Conservation (phyloP, 2,329 filamentous ascomycete species). For the Beauveria scarabaeidicola region DNA sequence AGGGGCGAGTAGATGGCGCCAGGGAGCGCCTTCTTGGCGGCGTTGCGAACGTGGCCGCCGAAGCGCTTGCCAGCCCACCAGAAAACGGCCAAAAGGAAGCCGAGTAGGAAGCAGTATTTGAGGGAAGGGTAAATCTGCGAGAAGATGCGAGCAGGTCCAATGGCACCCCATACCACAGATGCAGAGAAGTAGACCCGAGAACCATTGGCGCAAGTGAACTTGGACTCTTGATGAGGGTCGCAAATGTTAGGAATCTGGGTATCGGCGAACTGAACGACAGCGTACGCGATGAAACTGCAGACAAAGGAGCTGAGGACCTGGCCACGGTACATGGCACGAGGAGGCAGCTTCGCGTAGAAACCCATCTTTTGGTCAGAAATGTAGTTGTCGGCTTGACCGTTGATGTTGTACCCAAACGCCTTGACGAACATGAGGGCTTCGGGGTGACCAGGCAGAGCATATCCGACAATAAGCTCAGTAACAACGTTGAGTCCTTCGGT, state of each 20-base stretch:
- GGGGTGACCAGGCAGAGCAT: conserved; percentile 25
- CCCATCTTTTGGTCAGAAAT: conserved; percentile 27
- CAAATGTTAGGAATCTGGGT: conserved; percentile 23
- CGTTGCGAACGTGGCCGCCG: conserved; percentile 15
- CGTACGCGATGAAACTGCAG: conserved; percentile 34
- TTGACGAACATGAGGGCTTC: conserved; percentile 51
- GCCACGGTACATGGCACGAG: conserved; percentile 26
- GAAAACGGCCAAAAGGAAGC: conserved; percentile 24
- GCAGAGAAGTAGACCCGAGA: conserved; percentile 26
- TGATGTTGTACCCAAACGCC: conserved; percentile 32
- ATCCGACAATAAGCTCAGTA: conserved; percentile 29
- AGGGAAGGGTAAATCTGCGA: conserved; percentile 15
- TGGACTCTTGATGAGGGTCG: conserved; percentile 24
- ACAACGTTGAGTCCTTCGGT: conserved; percentile 40
- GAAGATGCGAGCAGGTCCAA: conserved; percentile 28
- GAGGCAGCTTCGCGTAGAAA: conserved; percentile 22
- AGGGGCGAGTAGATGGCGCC: conserved; percentile 13
- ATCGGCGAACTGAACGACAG: conserved; percentile 30
- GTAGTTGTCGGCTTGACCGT: conserved; percentile 33
- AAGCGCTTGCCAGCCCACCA: conserved; percentile 62
- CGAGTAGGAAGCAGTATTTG: conserved; percentile 14
- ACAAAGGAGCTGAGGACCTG: conserved; percentile 36
- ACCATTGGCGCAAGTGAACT: conserved; percentile 22
- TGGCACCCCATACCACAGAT: conserved; percentile 24
- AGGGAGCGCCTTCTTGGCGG: background rate